Evolutionary conservation across 441 rosid genomes (phyloP).

Genomic region (Manihot esculenta): DNA sequence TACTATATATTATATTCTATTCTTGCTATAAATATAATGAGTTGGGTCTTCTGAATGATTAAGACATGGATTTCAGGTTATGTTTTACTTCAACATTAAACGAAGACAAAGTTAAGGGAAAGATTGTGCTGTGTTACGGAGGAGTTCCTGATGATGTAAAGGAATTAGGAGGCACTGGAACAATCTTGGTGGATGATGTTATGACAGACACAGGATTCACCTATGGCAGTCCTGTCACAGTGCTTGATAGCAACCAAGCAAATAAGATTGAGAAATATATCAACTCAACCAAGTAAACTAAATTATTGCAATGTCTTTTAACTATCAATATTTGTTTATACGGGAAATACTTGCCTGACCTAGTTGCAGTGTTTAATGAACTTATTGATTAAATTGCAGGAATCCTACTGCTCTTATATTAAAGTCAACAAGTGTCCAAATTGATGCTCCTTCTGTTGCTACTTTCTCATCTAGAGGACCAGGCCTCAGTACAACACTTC

Average conservation of each 20-base stretch:
- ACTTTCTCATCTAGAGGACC: conserved; percentile 3
- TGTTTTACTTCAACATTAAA: no score
- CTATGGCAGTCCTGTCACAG: conserved; percentile 43
- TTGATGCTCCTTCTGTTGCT: neutral
- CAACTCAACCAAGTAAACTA: conserved; percentile 40
- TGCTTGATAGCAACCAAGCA: conserved; percentile 17
- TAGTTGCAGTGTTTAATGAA: neutral
- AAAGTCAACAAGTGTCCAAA: neutral
- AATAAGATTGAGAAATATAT: conserved; percentile 28
- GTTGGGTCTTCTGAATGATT: no score
- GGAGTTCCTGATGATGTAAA: no score
- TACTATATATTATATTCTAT: neutral
- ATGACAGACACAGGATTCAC: conserved; percentile 37
- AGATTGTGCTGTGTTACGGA: no score
- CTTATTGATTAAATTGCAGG: neutral
- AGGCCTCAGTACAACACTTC: neutral
- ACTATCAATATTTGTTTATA: no score
- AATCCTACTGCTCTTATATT: neutral
- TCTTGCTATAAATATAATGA: no score
- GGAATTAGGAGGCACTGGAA: no score
- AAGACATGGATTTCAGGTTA: no score
- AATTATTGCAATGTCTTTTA: no score
- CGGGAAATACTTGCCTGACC: no score
- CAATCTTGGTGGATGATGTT: no score
- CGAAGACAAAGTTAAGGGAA: no score